Base-by-base conservation (phyloP, 306 rosid species). In the Vigna trinervia region DNA sequence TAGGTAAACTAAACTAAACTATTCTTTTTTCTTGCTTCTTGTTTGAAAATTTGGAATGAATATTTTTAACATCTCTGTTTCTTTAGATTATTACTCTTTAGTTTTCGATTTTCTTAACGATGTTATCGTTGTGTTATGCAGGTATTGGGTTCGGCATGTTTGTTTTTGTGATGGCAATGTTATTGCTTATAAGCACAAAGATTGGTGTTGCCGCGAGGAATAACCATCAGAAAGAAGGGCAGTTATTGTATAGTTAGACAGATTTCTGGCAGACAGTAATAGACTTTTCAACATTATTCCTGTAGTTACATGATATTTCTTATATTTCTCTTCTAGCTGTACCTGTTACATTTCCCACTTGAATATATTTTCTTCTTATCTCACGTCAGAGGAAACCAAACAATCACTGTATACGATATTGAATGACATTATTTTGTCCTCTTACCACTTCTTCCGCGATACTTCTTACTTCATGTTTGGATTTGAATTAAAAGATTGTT, bases 81-180 rank as follows among this genome's bases (percentile, higher is more conserved):
- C 50, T 45, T 43, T 10, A 43, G 14, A 43, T 43, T 2, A 43
- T 43, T 2, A 43, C 48, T 43, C 48, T 43, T 12, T 41, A 41
- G 50, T 45, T 32, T 71, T 5, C 45, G 38, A n/a, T 62, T 43
- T 51, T 41, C 4, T 34, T 61, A 36, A 59, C 78, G 8, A 22
- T 48, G 46, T 63, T 64, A 60, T 79, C 39, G 38, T 63, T 59
- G 68, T 77, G 86, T 87, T 59, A 64, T 79, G 86, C 87, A 92
- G 97, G 78, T 63, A 4, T 85, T 15, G 71, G 86, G 4, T 23
- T 77, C 2, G 50, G 89, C 62, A 62, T 90, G 12, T 36, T 68
- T 46, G 46, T 79, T 43, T 41, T 86, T 0, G 78, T 48, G 80
- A 76, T 80, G 61, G 81, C 72, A 3, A 77, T 82, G 41, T 34